phyloP scores from a whole-genome alignment of 805 yeast genomes.

The Candida alai region DNA sequence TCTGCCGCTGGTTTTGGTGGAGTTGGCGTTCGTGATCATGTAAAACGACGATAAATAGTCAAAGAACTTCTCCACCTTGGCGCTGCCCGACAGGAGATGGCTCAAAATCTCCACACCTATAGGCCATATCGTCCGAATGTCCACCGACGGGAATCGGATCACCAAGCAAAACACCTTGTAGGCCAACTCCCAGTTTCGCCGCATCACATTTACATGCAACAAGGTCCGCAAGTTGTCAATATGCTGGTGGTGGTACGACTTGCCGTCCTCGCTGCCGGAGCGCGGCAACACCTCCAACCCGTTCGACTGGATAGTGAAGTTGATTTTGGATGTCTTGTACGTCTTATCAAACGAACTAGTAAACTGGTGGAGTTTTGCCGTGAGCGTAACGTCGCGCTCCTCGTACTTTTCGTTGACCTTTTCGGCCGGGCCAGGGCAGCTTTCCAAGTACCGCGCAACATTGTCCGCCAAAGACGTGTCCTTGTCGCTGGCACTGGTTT shows the following conservation, averaged over 20 bases:
- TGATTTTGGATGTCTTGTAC: conserved; percentile 16
- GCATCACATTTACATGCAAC: conserved; percentile 46
- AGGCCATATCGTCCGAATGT: conserved; percentile 60
- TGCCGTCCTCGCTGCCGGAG: background rate
- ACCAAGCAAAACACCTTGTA: conserved; percentile 49
- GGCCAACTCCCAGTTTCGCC: conserved; percentile 53
- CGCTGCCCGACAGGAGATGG: background rate
- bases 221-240: conserved; percentile 36
- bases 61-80: conserved; percentile 30
- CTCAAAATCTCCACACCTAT: conserved; percentile 55
- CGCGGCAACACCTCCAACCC: conserved; percentile 20
- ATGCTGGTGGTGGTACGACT: conserved; percentile 21
- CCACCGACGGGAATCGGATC: conserved; percentile 46
- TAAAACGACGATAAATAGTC: conserved; percentile 34
- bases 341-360: conserved; percentile 18
- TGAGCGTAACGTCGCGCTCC: conserved; percentile 2
- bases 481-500: background rate
- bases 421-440: background rate
- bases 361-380: conserved; percentile 12
- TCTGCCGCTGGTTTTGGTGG: conserved; percentile 9
- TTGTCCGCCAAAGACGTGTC: background rate
- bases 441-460: background rate
- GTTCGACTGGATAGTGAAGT: conserved; percentile 17
- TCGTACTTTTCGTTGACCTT: conserved; percentile 5
- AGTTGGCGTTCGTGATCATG: conserved; percentile 12